phyloP scores from a whole-genome alignment of 768 basidiomycete genomes.

The Gelatoporia subvermispora region DNA sequence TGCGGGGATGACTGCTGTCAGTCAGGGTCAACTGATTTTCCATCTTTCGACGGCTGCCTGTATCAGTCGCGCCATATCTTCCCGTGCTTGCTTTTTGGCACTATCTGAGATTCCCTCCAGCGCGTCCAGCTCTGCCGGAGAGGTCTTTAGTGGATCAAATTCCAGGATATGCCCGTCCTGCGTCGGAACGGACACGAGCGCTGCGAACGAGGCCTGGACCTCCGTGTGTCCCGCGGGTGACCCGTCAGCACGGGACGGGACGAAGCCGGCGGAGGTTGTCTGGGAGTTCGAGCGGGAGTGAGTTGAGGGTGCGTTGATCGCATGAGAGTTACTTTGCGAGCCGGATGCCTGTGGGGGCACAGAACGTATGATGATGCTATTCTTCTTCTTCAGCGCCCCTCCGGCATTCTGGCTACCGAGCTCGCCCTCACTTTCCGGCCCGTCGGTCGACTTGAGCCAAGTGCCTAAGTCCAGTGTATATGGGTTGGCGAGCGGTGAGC shows the following conservation, averaged over 20 bases:
- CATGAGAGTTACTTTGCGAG: conserved; percentile 46
- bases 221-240: conserved; percentile 5
- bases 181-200: conserved; percentile 73
- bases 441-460: conserved; percentile 33
- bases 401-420: conserved; percentile 13
- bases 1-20: background rate
- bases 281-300: conserved; percentile 20
- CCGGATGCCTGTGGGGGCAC: conserved; percentile 9
- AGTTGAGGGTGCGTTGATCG: background rate
- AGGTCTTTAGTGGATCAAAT: conserved; percentile 78
- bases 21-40: conserved; percentile 40
- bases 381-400: conserved; percentile 27
- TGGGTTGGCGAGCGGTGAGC: conserved; percentile 78
- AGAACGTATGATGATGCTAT: conserved; percentile 33
- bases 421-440: conserved; percentile 29
- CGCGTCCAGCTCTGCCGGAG: conserved; percentile 66
- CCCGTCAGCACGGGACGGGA: conserved; percentile 8
- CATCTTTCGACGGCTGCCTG: conserved; percentile 74
- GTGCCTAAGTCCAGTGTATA: conserved; percentile 64
- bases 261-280: conserved; percentile 5
- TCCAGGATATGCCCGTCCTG: conserved; percentile 78
- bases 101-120: conserved; percentile 76
- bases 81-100: conserved; percentile 77
- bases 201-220: conserved; percentile 32
- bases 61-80: conserved; percentile 70